Evolutionary conservation across 352 stramenopile genomes (phyloP), one percentile per base, ranked within the genome.

Genomic region (Globisporangium cederbergense): DNA sequence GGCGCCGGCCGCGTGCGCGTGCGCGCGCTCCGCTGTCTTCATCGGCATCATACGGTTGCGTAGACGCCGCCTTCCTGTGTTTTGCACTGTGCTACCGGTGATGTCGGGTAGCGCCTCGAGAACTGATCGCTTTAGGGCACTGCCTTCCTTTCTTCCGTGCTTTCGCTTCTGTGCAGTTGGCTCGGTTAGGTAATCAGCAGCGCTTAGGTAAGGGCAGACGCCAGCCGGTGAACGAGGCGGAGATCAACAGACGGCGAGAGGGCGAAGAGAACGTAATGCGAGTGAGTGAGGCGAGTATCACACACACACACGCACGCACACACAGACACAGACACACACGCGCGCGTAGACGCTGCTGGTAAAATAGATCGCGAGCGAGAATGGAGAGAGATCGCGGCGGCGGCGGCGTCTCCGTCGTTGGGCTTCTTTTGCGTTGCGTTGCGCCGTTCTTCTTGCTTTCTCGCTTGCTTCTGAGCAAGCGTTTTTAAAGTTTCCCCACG

Each of bases 111-210:
- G 22, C 25, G 49, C 49, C 30, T 55, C 49, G 49, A 36, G 49
- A 55, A 20, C 49, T 55, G 49, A 36, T 52, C 46, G 13, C 40
- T n/a, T 18, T 36, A 2, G 8, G 36, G 8, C 47, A 1, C 25
- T 34, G 30, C 30, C 30, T 34, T 34, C 30, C 30, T 36, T 30
- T 4, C 13, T 53, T 28, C 30, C 49, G n/a, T 54, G 22, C 25
- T 30, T 36, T 54, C 9, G 6, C 22, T 34, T 34, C 47, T 32
- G 6, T 34, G 49, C 10, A 38, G 16, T n/a, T 10, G 16, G 22
- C 49, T 55, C 36, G 36, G 49, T 55, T 55, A 55, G 49, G 49
- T 55, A 55, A 55, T 32, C 49, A 36, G 28, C 16, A 14, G 30
- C 49, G 16, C 22, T 32, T 36, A 18, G 49, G 30, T 36, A 34